phyloP scores from a whole-genome alignment of 2,329 filamentous ascomycete genomes.

The Capronia americana region DNA sequence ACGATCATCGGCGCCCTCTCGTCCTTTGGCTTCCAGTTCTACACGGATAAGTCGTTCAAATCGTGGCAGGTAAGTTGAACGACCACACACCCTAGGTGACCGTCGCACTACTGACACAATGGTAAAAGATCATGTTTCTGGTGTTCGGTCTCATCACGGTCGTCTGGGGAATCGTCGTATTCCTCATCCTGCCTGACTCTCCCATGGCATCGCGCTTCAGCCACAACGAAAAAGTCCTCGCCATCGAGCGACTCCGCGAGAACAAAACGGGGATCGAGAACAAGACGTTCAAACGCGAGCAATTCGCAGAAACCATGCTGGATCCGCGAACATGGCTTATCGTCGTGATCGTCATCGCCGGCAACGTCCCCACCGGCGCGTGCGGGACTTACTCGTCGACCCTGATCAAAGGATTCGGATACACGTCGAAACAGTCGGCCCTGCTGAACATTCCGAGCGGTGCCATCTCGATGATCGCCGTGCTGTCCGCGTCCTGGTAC shows the following conservation, averaged over 20 bases:
- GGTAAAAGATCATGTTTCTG: slow-evolving; percentile 60
- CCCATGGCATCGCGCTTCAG: slow-evolving; percentile 52
- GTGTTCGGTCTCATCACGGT: slow-evolving; percentile 56
- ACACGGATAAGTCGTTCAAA: slow-evolving; percentile 14
- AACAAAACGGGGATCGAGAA: slow-evolving; percentile 57
- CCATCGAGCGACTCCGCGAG: slow-evolving; percentile 35
- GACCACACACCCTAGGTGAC: slow-evolving; percentile 32
- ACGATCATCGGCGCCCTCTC: slow-evolving; percentile 59
- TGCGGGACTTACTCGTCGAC: slow-evolving; percentile 49
- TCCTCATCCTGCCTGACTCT: slow-evolving; percentile 57
- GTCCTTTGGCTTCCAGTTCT: slow-evolving; percentile 60
- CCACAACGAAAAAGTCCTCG: slow-evolving; percentile 32
- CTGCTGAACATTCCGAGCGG: slow-evolving; percentile 47
- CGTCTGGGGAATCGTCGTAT: slow-evolving; percentile 50
- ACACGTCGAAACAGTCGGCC: slow-evolving; percentile 45
- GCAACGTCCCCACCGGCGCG: slow-evolving; percentile 49
- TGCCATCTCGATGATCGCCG: slow-evolving; percentile 31
- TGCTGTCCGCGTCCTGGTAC: slow-evolving; percentile 42
- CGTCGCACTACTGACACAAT: background rate
- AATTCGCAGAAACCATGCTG: slow-evolving; percentile 51
- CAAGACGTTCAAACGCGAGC: slow-evolving; percentile 56
- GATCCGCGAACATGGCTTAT: slow-evolving; percentile 55
- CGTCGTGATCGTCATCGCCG: slow-evolving; percentile 42
- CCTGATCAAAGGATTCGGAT: slow-evolving; percentile 50
- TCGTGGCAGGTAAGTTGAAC: slow-evolving; percentile 35